Evolutionary conservation across 2,329 filamentous ascomycete genomes (phyloP).

Genomic region (Colletotrichum liaoningense): DNA sequence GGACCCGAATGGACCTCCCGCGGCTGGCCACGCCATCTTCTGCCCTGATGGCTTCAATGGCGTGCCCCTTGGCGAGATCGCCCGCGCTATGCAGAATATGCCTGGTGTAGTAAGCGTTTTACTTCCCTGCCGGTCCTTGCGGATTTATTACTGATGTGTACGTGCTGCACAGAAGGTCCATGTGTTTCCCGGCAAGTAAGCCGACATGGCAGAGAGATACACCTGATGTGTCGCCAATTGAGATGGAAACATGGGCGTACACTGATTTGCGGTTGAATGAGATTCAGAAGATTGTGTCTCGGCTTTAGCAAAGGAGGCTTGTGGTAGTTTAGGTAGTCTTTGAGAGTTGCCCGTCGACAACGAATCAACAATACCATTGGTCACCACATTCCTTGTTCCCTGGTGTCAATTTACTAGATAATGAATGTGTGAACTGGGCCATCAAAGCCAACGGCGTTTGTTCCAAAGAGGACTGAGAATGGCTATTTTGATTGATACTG

Average conservation of each 20-base stretch:
- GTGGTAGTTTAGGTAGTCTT: neutral
- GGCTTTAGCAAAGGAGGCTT: neutral
- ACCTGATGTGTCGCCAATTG: neutral
- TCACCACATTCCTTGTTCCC: neutral
- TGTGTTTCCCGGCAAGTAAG: neutral
- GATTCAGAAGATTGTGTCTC: too few relatives aligned
- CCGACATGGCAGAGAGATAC: neutral
- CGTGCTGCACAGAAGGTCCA: neutral
- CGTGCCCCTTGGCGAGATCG: neutral
- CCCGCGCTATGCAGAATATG: neutral
- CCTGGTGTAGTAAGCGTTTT: neutral
- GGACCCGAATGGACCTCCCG: neutral
- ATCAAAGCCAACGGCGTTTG: neutral
- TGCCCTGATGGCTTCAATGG: neutral
- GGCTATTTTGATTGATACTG: neutral
- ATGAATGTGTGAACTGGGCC: neutral
- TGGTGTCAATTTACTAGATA: too few relatives aligned
- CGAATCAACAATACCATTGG: neutral
- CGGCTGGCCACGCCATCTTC: neutral
- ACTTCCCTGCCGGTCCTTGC: rapidly evolving
- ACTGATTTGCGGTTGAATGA: neutral
- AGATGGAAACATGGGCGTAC: neutral
- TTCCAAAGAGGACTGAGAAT: neutral
- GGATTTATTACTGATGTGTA: rapidly evolving
- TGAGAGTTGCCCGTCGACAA: neutral